Conservation (phyloP, 1,139 yeast genomes). For the Saccharomyces uvarum region DNA sequence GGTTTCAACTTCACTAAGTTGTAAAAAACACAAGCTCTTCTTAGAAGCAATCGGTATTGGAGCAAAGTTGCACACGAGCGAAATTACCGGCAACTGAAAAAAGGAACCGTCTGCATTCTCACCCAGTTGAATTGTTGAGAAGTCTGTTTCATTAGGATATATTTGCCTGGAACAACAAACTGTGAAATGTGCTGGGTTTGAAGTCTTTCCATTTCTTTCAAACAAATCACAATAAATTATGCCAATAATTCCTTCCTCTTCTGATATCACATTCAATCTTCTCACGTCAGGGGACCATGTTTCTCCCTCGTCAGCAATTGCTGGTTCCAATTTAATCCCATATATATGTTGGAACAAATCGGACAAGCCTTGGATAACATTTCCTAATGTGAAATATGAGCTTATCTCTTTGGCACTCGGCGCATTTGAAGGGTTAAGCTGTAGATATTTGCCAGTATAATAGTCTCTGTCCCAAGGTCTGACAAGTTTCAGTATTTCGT, state of each 20-base stretch:
- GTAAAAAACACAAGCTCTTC: slow-evolving; percentile 41
- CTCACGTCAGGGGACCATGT: slow-evolving; percentile 90
- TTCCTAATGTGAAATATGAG: slow-evolving; percentile 74
- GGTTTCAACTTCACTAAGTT: slow-evolving; percentile 80
- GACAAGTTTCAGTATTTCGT: slow-evolving; percentile 41
- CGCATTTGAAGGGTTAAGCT: not conserved
- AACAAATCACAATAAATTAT: slow-evolving; percentile 63
- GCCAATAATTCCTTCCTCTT: slow-evolving; percentile 51
- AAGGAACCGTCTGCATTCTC: slow-evolving; percentile 35
- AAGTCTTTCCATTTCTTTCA: slow-evolving; percentile 52
- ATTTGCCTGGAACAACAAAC: slow-evolving; percentile 85
- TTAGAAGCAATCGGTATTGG: slow-evolving; percentile 30
- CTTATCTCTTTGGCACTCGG: slow-evolving; percentile 31
- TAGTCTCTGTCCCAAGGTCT: slow-evolving; percentile 93
- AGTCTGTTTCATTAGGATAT: slow-evolving; percentile 44
- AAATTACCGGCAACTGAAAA: slow-evolving; percentile 82
- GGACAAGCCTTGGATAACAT: slow-evolving; percentile 77
- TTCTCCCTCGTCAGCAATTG: slow-evolving; percentile 59
- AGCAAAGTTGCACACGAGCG: slow-evolving; percentile 76
- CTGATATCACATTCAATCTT: slow-evolving; percentile 63
- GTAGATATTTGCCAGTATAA: slow-evolving; percentile 31
- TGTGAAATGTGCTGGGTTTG: slow-evolving; percentile 90
- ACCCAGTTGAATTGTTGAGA: slow-evolving; percentile 37
- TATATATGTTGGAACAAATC: slow-evolving; percentile 62
- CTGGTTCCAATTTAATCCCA: slow-evolving; percentile 69